Evolutionary conservation across 2,329 filamentous ascomycete genomes (phyloP), one percentile per base, ranked within the genome.

Genomic region (Neonectria ditissima): DNA sequence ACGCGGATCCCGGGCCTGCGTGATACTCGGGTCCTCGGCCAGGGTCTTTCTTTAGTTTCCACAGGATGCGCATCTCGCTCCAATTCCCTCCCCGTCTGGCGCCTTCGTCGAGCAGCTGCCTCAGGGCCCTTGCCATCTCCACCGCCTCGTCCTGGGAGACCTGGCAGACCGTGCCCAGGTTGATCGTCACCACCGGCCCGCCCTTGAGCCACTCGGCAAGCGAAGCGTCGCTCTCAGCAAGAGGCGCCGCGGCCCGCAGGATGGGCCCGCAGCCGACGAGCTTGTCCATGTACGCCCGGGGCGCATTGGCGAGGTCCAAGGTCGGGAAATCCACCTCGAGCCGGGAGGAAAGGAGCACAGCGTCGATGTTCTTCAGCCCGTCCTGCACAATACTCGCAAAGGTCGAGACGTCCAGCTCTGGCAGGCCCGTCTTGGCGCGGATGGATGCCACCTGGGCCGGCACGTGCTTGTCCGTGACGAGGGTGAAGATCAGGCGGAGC

Each of bases 71-170:
- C 2, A 61, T 20, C 14, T 50, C 24, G 1, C 24, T 32, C 44
- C 22, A 18, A 18, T 26, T 32, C 14, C 28, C 28, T 13, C 41
- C 34, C 26, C 39, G 16, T 41, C 22, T 13, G 39, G 22, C 28
- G 4, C 32, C 52, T 7, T 55, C 18, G 24, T 47, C 57, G 16
- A 61, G 48, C 16, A 55, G 44, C 6, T 34, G 5, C 2, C 57
- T 28, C 8, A 55, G 43, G 5, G 57, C 43, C 22, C 30, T n/a
- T 14, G 58, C 58, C 58, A 61, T 61, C 9, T 61, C 58, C 10
- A 51, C 18, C 1, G 58, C 58, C 5, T 61, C 58, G 1, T 45
- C 32, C 32, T 16, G 13, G 3, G 51, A 43, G 10, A 30, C 28
- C 18, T 55, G 24, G 2, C 39, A 30, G 7, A 51, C 34, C 4